Base-by-base conservation (phyloP, 2,329 filamentous ascomycete species). In the Fusarium globosum region DNA sequence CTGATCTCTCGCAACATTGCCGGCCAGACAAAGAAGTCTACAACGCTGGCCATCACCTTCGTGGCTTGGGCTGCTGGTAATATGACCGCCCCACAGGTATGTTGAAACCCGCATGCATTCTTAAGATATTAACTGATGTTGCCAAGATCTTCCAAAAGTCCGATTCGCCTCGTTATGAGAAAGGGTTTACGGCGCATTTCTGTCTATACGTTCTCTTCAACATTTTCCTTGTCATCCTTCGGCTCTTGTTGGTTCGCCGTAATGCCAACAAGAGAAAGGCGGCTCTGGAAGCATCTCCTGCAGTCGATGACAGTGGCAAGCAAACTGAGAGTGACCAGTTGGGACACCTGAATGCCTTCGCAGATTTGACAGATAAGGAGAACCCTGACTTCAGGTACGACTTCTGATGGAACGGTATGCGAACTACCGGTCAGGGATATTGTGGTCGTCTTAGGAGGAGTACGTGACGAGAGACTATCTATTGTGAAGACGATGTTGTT, bases 1-100 rank as follows among this genome's bases (percentile, higher is more conserved):
- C 36, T 55, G 0, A 55, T 55, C 52, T 39, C 52, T 30, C 52
- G 52, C 18, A 57, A 86, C 65, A 81, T 83, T 38, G 82, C 81
- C 6, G 84, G 85, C 1, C 82, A 84, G 55, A 85, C 84, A 1
- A 86, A 86, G 74, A 85, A 85, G 69, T 81, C 82, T 62, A 83
- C 81, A 0, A 80, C 83, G 18, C 82, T 83, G 2, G 80, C 82
- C 2, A 78, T 85, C 65, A 79, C 82, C 30, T 85, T 85, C 62
- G 72, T 85, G 12, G 82, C 78, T 18, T 85, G 84, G 72, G 83
- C 83, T 36, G 78, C 80, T 14, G 84, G 84, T 3, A 86, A 86
- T 41, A 81, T 85, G 57, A 79, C 81, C 10, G 83, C 83, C 0
- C 83, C 84, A 15, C 81, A 84, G 45, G 45, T 48, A 48, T 48